phyloP scores from a whole-genome alignment of 306 rosid species.

The Cicer yamashitae region DNA sequence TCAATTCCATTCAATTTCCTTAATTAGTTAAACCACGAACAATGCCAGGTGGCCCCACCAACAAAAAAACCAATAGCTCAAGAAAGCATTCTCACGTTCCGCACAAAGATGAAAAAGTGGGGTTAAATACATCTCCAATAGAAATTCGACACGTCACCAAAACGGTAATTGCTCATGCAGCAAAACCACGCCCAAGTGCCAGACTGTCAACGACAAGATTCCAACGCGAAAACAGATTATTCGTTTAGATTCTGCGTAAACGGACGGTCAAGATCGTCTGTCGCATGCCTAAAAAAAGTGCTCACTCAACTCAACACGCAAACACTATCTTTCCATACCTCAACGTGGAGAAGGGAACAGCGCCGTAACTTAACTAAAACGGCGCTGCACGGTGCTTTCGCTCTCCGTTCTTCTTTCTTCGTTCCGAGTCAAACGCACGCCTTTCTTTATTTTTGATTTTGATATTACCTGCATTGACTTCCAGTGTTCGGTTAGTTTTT shows the following conservation, averaged over 20 bases:
- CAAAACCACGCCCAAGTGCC: constrained; percentile 28
- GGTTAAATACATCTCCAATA: too few relatives aligned
- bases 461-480: constrained; percentile 42
- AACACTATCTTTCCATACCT: constrained; percentile 19
- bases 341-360: constrained; percentile 21
- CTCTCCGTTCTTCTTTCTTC: not conserved
- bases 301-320: not conserved
- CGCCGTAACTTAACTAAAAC: constrained; percentile 1
- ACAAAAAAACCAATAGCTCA: too few relatives aligned
- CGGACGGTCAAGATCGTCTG: constrained; percentile 47
- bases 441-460: not conserved
- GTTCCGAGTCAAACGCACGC: not conserved
- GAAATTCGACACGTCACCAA: too few relatives aligned
- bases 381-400: not conserved
- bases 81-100: too few relatives aligned
- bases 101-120: too few relatives aligned
- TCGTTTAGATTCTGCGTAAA: not conserved
- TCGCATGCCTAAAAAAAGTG: not conserved
- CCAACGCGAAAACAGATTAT: constrained; percentile 37
- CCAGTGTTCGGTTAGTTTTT: constrained; percentile 40
- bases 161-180: not conserved
- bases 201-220: constrained; percentile 49
- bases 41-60: too few relatives aligned
- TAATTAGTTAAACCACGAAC: too few relatives aligned
- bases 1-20: too few relatives aligned